Base-by-base conservation (phyloP, 2,329 filamentous ascomycete genomes). In the Scedosporium apiospermum region DNA sequence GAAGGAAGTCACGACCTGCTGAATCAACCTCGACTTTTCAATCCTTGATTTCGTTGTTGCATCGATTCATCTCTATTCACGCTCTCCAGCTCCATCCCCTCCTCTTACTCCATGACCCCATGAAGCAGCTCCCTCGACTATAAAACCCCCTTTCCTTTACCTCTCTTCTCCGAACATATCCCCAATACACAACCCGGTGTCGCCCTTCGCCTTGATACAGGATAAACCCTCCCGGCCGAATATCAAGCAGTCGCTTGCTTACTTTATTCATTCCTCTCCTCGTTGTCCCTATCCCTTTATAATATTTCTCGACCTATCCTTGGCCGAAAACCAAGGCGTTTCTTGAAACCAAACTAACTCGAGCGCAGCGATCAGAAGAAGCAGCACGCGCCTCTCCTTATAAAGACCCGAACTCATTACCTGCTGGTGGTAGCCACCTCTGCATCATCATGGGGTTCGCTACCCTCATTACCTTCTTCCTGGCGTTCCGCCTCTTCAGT, bases 401-500 rank as follows among this genome's bases (percentile, higher is more conserved):
- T 26, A 23, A 10, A 23, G 10, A 55, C 18, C 23, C 51, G 21
- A 14, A 12, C 18, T n/a, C 18, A 7, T 6, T 55, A 55, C 23
- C 51, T 23, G 2, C 3, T 55, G 51, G 23, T 55, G 51, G 23
- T 27, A 27, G 69, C 70, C 74, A 73, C 71, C 68, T 71, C 71
- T 74, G 69, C 66, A 64, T 70, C 70, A 75, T 71, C 68, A 80
- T 78, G 78, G 77, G 77, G 63, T 72, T 81, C 63, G 73, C 76
- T 58, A 74, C 73, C 60, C 65, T 79, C 65, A 65, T 79, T 64
- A 75, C 76, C 63, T 72, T 73, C 46, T 66, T 81, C 4, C 63
- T 80, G 73, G 78, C 78, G 65, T 65, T 78, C 66, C 71, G 76
- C 70, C 75, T 80, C 64, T 72, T 77, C 59, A 69, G 74, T 21